Evolutionary conservation across 140 eudicot genomes (phyloP).

Genomic region (Senecio squalidus): DNA sequence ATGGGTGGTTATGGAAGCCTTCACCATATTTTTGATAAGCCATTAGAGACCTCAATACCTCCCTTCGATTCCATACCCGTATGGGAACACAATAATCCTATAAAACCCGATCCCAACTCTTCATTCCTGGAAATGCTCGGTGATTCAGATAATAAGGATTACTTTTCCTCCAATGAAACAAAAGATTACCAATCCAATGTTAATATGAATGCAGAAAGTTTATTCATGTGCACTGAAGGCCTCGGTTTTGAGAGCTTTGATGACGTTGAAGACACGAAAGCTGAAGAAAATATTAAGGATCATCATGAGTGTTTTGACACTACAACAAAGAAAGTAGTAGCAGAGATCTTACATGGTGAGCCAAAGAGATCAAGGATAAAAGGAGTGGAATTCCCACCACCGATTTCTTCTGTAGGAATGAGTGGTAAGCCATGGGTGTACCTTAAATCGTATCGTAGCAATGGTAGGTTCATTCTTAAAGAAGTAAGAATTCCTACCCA

Average conservation of each 20-base stretch:
- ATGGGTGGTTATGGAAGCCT: no score
- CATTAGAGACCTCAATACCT: neutral
- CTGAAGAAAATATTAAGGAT: constrained; percentile 9
- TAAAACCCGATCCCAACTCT: neutral
- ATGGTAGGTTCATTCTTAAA: constrained; percentile 62
- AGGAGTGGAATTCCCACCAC: constrained; percentile 53
- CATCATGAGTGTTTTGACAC: no score
- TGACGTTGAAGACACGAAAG: constrained; percentile 43
- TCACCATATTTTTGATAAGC: no score
- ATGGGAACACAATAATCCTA: constrained; percentile 4
- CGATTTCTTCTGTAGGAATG: constrained; percentile 31
- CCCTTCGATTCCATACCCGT: neutral
- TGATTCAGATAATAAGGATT: neutral
- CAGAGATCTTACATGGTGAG: constrained; percentile 4
- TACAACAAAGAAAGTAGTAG: neutral
- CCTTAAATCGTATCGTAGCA: constrained; percentile 41
- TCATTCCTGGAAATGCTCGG: neutral
- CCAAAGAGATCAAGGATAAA: constrained; percentile 22
- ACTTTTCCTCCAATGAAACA: constrained; percentile 10
- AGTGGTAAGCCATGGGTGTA: constrained; percentile 55
- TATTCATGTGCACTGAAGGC: constrained; percentile 66
- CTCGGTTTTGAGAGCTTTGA: constrained; percentile 74
- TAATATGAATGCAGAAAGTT: constrained; percentile 54
- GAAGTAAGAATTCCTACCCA: constrained; percentile 50
- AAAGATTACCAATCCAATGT: no score